Base-by-base conservation (phyloP, 2,329 filamentous ascomycete species). In the Endothia cerciana region DNA sequence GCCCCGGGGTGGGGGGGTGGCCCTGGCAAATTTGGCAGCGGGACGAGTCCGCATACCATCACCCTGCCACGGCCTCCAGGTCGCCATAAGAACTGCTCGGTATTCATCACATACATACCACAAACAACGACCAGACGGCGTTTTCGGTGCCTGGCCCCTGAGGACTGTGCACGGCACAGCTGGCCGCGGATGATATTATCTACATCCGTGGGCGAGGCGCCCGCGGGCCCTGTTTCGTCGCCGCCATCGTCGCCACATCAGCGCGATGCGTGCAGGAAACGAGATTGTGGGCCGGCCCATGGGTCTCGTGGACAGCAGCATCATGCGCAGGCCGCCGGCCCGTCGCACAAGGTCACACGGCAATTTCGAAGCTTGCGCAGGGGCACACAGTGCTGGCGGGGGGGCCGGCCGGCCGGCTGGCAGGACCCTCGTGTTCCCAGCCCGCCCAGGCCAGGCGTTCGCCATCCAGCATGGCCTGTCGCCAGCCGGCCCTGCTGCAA, bases 351-450 rank as follows among this genome's bases (percentile, higher is more conserved):
- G n/a, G 53, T 63, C 25, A 38, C 30, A 63, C 62, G 41, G 65
- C 58, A 65, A 60, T 43, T 51, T 62, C 57, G 57, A 49, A 49
- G 59, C 62, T 67, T 64, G 56, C 41, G 36, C 58, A 62, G 62
- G 65, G 57, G 62, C 60, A 25, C 25, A n/a, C 28, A 49, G 25
- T 47, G 25, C 51, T 58, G 11, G 57, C 38, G 19, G 38, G 19
- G 38, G 22, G 22, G 17, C 25, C 47, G n/a, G 43, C 36, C 5
- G 11, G n/a, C n/a, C n/a, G 53, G 19, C n/a, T n/a, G 58, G 30
- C 30, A 49, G 30, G 19, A 38, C 40, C 8, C 2, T 55, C 51
- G 51, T 33, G 51, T 55, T n/a, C 13, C 41, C 13, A 43, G 2
- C 6, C 33, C 33, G 33, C 33, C 6, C 33, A 10, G 10, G 33